Percentiles rank a stretch among this genome's conserved stretches.
Conservation (phyloP, 208 protist genomes). For the Phytomonas sp. region DNA sequence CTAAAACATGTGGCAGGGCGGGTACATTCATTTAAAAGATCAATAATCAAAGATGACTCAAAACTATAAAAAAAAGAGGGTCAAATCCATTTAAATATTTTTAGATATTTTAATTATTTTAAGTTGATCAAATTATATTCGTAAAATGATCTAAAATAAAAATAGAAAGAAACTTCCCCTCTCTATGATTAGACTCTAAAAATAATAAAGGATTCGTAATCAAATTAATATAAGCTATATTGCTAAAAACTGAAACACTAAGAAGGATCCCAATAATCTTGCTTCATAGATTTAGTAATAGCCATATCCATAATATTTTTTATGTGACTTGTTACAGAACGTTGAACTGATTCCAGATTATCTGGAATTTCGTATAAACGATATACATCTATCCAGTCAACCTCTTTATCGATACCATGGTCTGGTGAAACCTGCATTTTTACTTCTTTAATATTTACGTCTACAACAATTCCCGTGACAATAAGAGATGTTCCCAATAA, state of each 20-base stretch:
- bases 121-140: not conserved
- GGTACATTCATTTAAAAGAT: not conserved
- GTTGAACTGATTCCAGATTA: constrained; percentile 31
- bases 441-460: constrained; percentile 21
- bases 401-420: constrained; percentile 19
- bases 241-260: not conserved
- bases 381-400: constrained; percentile 37
- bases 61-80: constrained; percentile 6
- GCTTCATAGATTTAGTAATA: constrained; percentile 12
- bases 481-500: constrained; percentile 42
- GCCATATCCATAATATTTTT: constrained; percentile 12
- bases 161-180: constrained; percentile 1
- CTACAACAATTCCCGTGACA: constrained; percentile 43
- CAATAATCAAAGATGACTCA: not conserved
- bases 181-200: not conserved
- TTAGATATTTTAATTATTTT: not conserved
- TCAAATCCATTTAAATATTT: not conserved
- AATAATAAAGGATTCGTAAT: not conserved
- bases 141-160: not conserved
- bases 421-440: constrained; percentile 44
- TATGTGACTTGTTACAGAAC: constrained; percentile 17
- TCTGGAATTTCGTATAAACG: constrained; percentile 36
- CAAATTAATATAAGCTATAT: not conserved
- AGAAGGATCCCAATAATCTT: not conserved
- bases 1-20: not conserved